Conservation (phyloP, 305 asterid species). For the Nicotiana rustica region DNA sequence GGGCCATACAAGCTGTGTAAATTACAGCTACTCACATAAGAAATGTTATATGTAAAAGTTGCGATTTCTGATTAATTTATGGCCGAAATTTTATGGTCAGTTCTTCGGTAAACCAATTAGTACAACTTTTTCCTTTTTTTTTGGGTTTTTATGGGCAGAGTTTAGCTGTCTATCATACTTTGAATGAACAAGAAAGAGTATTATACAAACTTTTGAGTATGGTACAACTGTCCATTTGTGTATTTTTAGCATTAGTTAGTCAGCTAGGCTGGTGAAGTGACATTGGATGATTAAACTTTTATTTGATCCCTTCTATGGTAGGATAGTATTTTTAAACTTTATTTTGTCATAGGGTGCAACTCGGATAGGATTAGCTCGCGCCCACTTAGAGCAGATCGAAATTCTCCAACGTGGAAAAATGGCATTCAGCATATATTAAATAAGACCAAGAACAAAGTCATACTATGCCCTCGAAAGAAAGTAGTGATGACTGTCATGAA, state of each 20-base stretch:
- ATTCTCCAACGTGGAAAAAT: not conserved
- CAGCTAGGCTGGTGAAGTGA: not conserved
- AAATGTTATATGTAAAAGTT: constrained; percentile 6
- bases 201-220: too few relatives aligned
- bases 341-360: too few relatives aligned
- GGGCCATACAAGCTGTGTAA: constrained; percentile 40
- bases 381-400: not conserved
- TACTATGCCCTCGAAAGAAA: too few relatives aligned
- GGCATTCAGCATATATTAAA: not conserved
- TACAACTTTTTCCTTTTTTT: not conserved
- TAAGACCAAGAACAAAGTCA: too few relatives aligned
- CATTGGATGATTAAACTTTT: not conserved
- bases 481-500: too few relatives aligned
- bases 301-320: not conserved
- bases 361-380: not conserved
- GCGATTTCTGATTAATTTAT: constrained; percentile 3
- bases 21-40: constrained; percentile 7
- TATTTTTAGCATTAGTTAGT: too few relatives aligned
- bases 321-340: not conserved
- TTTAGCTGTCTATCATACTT: too few relatives aligned
- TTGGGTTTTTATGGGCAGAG: too few relatives aligned
- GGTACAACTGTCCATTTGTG: too few relatives aligned
- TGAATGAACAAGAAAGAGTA: too few relatives aligned
- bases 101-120: not conserved
- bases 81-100: not conserved